Percentiles rank a stretch among this genome's conserved stretches.
Conservation (phyloP, 306 rosid species). For the Fagus crenata region DNA sequence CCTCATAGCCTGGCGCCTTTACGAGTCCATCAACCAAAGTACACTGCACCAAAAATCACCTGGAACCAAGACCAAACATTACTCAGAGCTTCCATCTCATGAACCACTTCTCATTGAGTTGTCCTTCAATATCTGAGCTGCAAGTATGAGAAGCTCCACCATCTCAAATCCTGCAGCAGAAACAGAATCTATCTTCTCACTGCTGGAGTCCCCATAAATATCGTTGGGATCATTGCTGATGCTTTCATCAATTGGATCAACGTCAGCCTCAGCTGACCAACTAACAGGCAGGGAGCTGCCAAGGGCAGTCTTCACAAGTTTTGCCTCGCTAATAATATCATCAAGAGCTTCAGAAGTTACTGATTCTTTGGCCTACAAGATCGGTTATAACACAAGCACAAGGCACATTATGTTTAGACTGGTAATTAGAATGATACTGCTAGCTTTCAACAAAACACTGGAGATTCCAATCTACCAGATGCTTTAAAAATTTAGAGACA, state of each 20-base stretch:
- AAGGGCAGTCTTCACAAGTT: slow-evolving; percentile 85
- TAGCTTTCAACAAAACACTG: slow-evolving; percentile 24
- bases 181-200: slow-evolving; percentile 67
- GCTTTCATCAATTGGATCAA: slow-evolving; percentile 32
- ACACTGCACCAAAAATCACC: background rate
- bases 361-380: slow-evolving; percentile 59
- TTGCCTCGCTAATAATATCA: slow-evolving; percentile 61
- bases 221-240: slow-evolving; percentile 32
- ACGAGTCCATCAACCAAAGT: background rate
- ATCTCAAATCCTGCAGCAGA: slow-evolving; percentile 90
- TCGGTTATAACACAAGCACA: slow-evolving; percentile 25
- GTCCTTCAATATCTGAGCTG: slow-evolving; percentile 65
- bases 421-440: slow-evolving; percentile 2
- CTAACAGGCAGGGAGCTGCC: slow-evolving; percentile 89
- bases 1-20: background rate
- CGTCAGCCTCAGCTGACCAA: slow-evolving; percentile 72
- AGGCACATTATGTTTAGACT: slow-evolving; percentile 5
- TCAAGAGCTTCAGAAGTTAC: slow-evolving; percentile 46
- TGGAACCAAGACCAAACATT: background rate
- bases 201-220: slow-evolving; percentile 35
- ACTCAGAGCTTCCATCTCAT: slow-evolving; percentile 7
- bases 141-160: slow-evolving; percentile 87
- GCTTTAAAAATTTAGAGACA: background rate
- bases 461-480: slow-evolving; percentile 17
- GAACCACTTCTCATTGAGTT: slow-evolving; percentile 28